Evolutionary conservation across 2,329 filamentous ascomycete genomes (phyloP), one percentile per base, ranked within the genome.

Genomic region (Teratosphaeria nubilosa): DNA sequence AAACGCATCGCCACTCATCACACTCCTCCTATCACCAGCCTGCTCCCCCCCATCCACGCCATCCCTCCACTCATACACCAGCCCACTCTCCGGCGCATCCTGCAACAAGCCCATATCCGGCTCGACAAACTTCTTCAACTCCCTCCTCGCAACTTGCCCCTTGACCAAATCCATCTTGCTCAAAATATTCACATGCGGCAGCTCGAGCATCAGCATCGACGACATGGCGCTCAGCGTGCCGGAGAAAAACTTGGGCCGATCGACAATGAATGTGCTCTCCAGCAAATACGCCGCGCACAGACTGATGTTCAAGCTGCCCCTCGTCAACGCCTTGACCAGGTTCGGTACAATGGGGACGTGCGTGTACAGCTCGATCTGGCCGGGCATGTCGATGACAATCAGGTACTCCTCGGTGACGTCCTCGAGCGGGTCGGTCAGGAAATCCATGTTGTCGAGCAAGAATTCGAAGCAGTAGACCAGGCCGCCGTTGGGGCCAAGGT

Each of bases 101-200:
- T 96, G 88, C 51, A 99, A 77, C 52, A 96, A 76, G 24, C 84
- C 84, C 3, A 86, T 84, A 70, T 97, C 92, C 0, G 94, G 91
- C 56, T 92, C 90, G 58, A 95, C 78, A 70, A 96, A 99, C 24
- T 90, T 82, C 76, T 95, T 95, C 60, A 99, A 72, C 66, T 97
- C 91, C 72, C 87, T 87, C 74, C 90, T 90, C 59, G 86, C 86
- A 27, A 97, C 83, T 73, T 94, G 89, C 45, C 89, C 90, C 72
- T 94, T 94, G 64, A 97, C 85, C 61, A 97, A 82, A 72, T 99
- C 94, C 91, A 97, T 97, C 77, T 99, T 99, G 70, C 88, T 95
- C 58, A 99, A 78, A 60, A 99, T 87, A 72, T 99, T 99, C 70
- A 99, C 85, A 71, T 99, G 94, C 4, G 94, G 94, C 63, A 97